Conservation (phyloP, 1,284 basidiomycete species). For the Psilocybe mexicana region DNA sequence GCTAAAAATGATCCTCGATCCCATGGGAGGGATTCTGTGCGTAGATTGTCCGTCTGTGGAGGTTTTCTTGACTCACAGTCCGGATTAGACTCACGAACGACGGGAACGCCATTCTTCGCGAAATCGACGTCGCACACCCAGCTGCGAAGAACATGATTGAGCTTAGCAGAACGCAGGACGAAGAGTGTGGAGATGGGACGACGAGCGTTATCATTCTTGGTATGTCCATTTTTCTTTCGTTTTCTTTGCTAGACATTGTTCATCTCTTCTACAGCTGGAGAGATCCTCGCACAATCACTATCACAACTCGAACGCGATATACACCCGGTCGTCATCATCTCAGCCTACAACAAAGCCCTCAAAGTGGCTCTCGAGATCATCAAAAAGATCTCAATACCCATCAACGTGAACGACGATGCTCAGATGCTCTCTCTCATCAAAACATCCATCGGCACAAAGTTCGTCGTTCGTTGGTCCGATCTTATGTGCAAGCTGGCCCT, state of each 20-base stretch:
- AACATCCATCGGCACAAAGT: conserved; percentile 99
- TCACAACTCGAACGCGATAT: conserved; percentile 94
- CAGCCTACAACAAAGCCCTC: conserved; percentile 95
- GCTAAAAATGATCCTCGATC: conserved; percentile 99
- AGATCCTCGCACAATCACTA: conserved; percentile 95
- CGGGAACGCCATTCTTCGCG: conserved; percentile 95
- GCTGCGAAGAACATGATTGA: conserved; percentile 99
- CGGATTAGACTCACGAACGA: conserved; percentile 86
- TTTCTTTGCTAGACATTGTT: conserved; percentile 1
- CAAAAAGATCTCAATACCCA: conserved; percentile 85
- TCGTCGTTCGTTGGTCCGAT: conserved; percentile 94
- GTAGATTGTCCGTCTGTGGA: conserved; percentile 31
- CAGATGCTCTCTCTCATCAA: conserved; percentile 98
- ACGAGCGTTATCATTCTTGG: conserved; percentile 97
- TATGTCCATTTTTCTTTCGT: conserved; percentile 36
- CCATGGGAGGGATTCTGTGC: conserved; percentile 95
- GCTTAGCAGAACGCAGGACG: conserved; percentile 94
- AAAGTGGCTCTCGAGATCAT: conserved; percentile 90
- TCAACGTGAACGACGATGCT: conserved; percentile 84
- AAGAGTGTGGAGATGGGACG: conserved; percentile 98
- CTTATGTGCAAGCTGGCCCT: conserved; percentile 97
- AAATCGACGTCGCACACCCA: conserved; percentile 98
- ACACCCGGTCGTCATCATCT: conserved; percentile 98
- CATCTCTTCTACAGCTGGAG: conserved; percentile 67
- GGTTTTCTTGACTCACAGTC: not conserved